phyloP scores from a whole-genome alignment of 2,329 filamentous ascomycete genomes.

The Ceratocystis cubensis region DNA sequence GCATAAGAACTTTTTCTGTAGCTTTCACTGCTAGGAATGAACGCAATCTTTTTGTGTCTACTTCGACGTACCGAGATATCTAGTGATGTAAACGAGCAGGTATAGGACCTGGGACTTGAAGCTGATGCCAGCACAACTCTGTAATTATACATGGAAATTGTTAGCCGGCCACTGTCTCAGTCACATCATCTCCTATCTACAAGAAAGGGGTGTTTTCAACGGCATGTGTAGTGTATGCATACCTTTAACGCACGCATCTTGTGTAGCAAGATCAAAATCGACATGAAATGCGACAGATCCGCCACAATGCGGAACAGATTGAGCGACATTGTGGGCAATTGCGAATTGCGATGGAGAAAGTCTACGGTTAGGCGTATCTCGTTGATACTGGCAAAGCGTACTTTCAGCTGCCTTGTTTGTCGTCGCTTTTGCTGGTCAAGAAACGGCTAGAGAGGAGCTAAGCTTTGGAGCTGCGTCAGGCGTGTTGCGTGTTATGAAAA shows the following conservation, averaged over 20 bases:
- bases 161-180: neutral
- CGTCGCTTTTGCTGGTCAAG: neutral
- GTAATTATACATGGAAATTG: conserved; percentile 12
- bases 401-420: neutral
- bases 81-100: conserved; percentile 80
- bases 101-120: conserved; percentile 98
- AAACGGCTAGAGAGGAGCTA: neutral
- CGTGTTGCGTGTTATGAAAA: neutral
- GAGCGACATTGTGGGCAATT: conserved; percentile 32
- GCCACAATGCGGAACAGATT: conserved; percentile 48
- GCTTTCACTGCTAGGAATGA: neutral
- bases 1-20: neutral
- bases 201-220: neutral
- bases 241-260: conserved; percentile 53
- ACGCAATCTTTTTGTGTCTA: neutral
- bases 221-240: neutral
- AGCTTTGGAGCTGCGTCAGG: neutral
- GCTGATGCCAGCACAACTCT: conserved; percentile 96
- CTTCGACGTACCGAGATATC: conserved; percentile 61
- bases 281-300: conserved; percentile 90
- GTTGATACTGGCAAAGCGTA: neutral
- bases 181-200: neutral
- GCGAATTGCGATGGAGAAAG: neutral
- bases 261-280: conserved; percentile 86
- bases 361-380: neutral